Base-by-base conservation (phyloP, 768 basidiomycete species). In the Serpula lacrymans region DNA sequence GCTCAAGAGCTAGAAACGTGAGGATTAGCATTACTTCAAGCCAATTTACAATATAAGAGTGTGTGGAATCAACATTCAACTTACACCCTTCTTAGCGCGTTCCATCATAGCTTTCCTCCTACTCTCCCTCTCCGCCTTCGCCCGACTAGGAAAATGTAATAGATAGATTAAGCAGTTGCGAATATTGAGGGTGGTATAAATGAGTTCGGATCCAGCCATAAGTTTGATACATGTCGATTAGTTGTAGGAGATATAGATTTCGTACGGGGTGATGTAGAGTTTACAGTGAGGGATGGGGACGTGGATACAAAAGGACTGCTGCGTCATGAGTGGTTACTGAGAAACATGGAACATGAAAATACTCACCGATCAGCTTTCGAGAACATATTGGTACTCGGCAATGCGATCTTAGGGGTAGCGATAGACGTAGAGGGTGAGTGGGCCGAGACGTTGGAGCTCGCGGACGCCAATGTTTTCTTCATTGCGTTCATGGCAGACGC, bases 81-180 rank as follows among this genome's bases (percentile, higher is more conserved):
- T 52, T 62, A 88, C 79, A 48, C 88, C 88, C 64, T 84, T 90
- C 73, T 73, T 74, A 5, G 80, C 84, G 28, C 88, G 76, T 43
- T 74, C 81, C 55, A 75, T 68, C 78, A 90, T 78, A 3, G 82
- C 86, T 59, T 74, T 80, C 45, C 77, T 58, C 54, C 71, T 70
- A 50, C 85, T 88, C 54, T 81, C 81, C 53, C 75, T 71, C 62
- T 91, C 88, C 10, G 80, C 81, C 63, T 69, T 81, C 29, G 85
- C 84, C 16, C 86, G 84, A 50, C 86, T 88, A 55, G 22, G 28
- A 13, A 18, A 48, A 47, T 48, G 35, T 13, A 26, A 52, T 46
- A 53, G 34, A 43, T 35, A 47, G 21, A 64, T 87, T 63, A 89
- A 44, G 83, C 83, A 48, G 65, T 60, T 32, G 75, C 76, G 54